These are phyloP conservation scores for Coniferiporia weirii DNA, from an alignment of 1,284 basidiomycete species.

Conservation along the genomic window DNA sequence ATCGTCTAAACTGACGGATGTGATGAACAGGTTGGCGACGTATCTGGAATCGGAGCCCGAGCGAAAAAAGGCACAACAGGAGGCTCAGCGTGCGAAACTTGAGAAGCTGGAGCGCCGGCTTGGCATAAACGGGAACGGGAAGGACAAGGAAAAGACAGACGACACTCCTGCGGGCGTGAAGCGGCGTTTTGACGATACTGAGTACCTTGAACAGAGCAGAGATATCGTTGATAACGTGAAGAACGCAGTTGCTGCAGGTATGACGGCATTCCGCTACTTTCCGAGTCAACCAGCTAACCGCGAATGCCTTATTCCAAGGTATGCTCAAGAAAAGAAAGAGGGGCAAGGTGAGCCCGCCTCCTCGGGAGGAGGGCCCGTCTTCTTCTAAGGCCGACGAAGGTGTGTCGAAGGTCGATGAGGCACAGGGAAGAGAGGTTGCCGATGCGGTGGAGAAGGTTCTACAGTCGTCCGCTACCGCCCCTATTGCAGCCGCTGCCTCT, in stretches of 20 bases:
- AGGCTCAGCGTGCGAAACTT: slow-evolving; percentile 81
- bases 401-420: not conserved
- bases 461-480: slow-evolving; percentile 21
- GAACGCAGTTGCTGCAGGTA: slow-evolving; percentile 83
- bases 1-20: slow-evolving; percentile 10
- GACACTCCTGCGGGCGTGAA: slow-evolving; percentile 68
- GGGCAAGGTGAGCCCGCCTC: slow-evolving; percentile 48
- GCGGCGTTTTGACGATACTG: slow-evolving; percentile 86
- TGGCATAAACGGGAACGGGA: slow-evolving; percentile 50
- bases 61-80: slow-evolving; percentile 73
- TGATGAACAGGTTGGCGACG: slow-evolving; percentile 66
- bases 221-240: slow-evolving; percentile 93
- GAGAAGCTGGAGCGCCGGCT: slow-evolving; percentile 80
- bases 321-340: slow-evolving; percentile 87
- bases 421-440: not conserved
- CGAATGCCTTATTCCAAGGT: slow-evolving; percentile 32
- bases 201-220: slow-evolving; percentile 88
- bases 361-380: slow-evolving; percentile 16
- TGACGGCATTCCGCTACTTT: slow-evolving; percentile 23
- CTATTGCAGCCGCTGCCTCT: slow-evolving; percentile 21
- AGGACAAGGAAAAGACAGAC: slow-evolving; percentile 36
- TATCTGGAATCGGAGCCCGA: slow-evolving; percentile 85
- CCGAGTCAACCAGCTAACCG: slow-evolving; percentile 13
- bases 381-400: slow-evolving; percentile 11
- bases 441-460: slow-evolving; percentile 18